Evolutionary conservation across 2,329 filamentous ascomycete species (phyloP).

Genomic region (Gliomastix tumulicola): DNA sequence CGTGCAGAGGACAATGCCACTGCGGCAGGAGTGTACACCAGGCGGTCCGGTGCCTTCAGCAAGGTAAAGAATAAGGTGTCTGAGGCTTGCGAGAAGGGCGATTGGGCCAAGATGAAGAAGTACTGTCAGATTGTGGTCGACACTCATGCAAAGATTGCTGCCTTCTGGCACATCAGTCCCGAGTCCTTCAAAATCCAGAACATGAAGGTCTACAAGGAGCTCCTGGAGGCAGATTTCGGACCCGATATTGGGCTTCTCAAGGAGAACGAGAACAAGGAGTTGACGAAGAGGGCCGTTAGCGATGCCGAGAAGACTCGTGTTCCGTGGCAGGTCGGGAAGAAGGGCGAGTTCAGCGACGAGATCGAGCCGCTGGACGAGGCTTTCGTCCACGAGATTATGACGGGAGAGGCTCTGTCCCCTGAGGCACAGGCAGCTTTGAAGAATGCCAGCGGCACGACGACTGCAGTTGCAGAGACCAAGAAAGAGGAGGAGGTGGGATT

Average conservation of each 20-base stretch:
- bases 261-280: neutral
- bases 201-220: conserved; percentile 3
- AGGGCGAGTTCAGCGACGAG: conserved; percentile 3
- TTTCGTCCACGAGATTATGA: conserved; percentile 81
- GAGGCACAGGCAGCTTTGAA: no score
- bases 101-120: conserved; percentile 7
- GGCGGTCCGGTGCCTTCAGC: conserved; percentile 8
- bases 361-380: conserved; percentile 9
- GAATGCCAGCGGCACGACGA: neutral
- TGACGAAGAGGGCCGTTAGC: conserved; percentile 1
- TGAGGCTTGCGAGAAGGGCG: conserved; percentile 2
- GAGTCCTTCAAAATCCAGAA: conserved; percentile 4
- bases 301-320: conserved; percentile 6
- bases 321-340: conserved; percentile 6
- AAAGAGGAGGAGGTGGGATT: conserved; percentile 1
- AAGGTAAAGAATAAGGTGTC: conserved; percentile 6
- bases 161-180: conserved; percentile 4
- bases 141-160: conserved; percentile 4
- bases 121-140: conserved; percentile 4
- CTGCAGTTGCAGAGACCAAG: neutral
- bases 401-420: conserved; percentile 73
- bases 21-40: conserved; percentile 8
- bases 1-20: conserved; percentile 2
- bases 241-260: neutral
- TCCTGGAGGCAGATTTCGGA: conserved; percentile 3